Base-by-base conservation (phyloP, 1,284 basidiomycete genomes). In the Ceratobasidium sp. region DNA sequence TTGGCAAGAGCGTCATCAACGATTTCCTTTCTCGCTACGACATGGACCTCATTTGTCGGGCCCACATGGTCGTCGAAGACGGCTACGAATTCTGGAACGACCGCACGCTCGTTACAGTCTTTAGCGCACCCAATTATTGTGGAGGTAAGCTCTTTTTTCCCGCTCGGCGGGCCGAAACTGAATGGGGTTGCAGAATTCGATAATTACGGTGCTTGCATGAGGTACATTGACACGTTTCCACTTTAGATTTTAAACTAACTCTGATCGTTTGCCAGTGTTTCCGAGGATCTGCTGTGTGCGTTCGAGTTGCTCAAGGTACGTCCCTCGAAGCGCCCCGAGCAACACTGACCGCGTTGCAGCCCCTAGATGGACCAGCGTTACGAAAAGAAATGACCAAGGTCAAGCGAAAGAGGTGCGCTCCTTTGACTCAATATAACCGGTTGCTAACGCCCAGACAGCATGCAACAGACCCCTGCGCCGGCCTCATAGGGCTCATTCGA, bases 71-170 rank as follows among this genome's bases (percentile, higher is more conserved):
- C 42, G 97, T 99, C 67, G 97, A 99, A 78, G 94, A 96, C 77
- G 97, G 96, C 1, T 99, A 99, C 78, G 97, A 99, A 82, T 99
- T 99, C 78, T 99, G 97, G 94, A 98, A 99, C 77, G 97, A 99
- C 76, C 86, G 97, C 72, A 98, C 96, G 64, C 81, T 99, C 73
- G 97, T 99, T 53, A 99, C 97, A 0, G 95, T 99, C 56, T 99
- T 99, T 80, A 96, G 94, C 74, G 97, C 97, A 67, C 95, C 95
- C 8, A 97, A 97, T 77, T 97, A 97, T 76, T 97, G 94, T 77
- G 94, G 93, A 80, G 96, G 96, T 96, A 76, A 82, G 90, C 83
- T 27, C 27, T n/a, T 68, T 49, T 52, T 65, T 70, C 54, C 43
- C 38, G n/a, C 52, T 60, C 42, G 25, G 3, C 22, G 22, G 12